Conservation (phyloP, 2,329 filamentous ascomycete genomes). For the Teratosphaeria gauchensis region DNA sequence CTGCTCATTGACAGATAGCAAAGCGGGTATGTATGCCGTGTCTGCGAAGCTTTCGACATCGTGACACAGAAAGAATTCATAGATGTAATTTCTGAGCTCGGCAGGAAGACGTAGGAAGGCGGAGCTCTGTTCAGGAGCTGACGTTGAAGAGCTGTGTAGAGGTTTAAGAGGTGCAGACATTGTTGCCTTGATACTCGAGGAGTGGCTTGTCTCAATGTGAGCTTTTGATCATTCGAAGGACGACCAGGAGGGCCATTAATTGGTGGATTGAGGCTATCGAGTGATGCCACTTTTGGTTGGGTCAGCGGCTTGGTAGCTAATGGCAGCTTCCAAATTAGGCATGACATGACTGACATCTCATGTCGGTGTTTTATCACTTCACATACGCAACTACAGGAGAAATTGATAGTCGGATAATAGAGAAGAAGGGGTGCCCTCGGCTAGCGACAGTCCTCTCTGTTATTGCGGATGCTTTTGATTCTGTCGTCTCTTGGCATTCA, state of each 20-base stretch:
- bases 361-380: too few species aligned
- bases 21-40: background rate
- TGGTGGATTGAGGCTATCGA: background rate
- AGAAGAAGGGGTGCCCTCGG: too few species aligned
- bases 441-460: too few species aligned
- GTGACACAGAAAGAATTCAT: background rate
- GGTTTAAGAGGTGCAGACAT: background rate
- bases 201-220: background rate
- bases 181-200: background rate
- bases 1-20: slow-evolving; percentile 2
- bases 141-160: background rate
- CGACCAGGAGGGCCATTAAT: background rate
- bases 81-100: slow-evolving; percentile 3
- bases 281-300: background rate
- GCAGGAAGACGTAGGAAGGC: slow-evolving; percentile 3
- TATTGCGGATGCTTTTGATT: too few species aligned
- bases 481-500: too few species aligned
- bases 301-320: background rate
- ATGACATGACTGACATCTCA: too few species aligned
- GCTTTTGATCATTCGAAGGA: background rate
- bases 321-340: background rate
- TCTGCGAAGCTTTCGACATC: slow-evolving; percentile 4
- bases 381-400: too few species aligned
- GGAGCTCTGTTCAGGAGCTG: background rate
- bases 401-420: too few species aligned